These are phyloP conservation scores for Entomophthora muscae DNA, from an alignment of 371 early-diverging fungal genomes.

Conservation along the genomic window DNA sequence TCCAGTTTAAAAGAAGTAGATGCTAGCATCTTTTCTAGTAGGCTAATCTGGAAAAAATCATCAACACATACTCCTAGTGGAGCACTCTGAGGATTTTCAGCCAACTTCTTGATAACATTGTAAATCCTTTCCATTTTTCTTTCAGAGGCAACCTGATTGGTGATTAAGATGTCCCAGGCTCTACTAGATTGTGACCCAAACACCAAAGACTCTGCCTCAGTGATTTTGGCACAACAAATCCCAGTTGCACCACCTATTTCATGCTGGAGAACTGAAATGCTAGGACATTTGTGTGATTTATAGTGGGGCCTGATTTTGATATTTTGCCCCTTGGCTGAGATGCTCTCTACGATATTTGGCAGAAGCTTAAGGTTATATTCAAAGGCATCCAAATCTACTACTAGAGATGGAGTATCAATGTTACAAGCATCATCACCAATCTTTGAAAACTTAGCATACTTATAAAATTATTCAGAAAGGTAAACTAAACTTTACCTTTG, in stretches of 20 bases:
- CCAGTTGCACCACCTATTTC: conserved; percentile 3
- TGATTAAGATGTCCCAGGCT: conserved; percentile 4
- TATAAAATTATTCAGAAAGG: no score
- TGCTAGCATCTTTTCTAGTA: neutral
- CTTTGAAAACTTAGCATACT: no score
- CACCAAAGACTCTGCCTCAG: conserved; percentile 3
- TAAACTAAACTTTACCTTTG: no score
- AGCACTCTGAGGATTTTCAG: neutral
- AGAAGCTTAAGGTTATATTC: neutral
- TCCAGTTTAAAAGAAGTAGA: neutral
- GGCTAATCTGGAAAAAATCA: neutral
- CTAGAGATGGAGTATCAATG: conserved; percentile 2
- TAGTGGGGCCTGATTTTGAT: neutral
- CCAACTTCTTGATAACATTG: neutral
- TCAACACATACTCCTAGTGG: neutral
- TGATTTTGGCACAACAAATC: conserved; percentile 6
- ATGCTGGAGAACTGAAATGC: neutral
- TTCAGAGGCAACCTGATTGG: neutral
- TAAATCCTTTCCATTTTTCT: neutral
- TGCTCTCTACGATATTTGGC: neutral
- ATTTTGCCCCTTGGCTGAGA: neutral
- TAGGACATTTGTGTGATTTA: conserved; percentile 5
- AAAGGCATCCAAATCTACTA: neutral
- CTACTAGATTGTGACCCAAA: neutral
- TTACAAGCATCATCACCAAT: neutral